phyloP scores from a whole-genome alignment of 306 rosid genomes.

The Cicer judaicum region DNA sequence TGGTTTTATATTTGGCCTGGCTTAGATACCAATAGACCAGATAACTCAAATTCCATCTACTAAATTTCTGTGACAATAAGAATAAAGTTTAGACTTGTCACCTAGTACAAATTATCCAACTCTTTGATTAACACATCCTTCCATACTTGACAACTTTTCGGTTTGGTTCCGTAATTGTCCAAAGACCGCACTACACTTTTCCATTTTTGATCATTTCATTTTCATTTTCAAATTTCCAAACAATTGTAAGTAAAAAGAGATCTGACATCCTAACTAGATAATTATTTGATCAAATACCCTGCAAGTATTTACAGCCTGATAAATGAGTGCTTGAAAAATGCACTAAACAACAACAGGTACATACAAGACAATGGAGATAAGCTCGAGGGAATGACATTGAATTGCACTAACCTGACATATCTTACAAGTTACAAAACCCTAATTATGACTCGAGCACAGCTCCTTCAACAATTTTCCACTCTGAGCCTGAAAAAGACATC shows the following conservation, averaged over 20 bases:
- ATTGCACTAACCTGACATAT: conserved; percentile 41
- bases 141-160: background rate
- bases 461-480: conserved; percentile 93
- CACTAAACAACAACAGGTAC: background rate
- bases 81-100: too few species aligned
- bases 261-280: conserved; percentile 5
- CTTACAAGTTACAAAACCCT: conserved; percentile 35
- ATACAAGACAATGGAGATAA: conserved; percentile 27
- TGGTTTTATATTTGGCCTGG: too few species aligned
- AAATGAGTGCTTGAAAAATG: conserved; percentile 26
- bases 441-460: conserved; percentile 81
- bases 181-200: background rate
- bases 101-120: too few species aligned
- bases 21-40: too few species aligned
- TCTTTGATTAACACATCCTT: background rate
- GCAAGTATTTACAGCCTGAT: conserved; percentile 41
- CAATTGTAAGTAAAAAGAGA: conserved; percentile 1
- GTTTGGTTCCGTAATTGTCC: background rate
- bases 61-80: too few species aligned
- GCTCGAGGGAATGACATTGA: background rate
- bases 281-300: conserved; percentile 3
- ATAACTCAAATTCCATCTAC: too few species aligned
- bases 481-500: conserved; percentile 68
- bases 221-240: conserved; percentile 10
- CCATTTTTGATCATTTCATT: conserved; percentile 8